These are phyloP conservation scores for Beauveria medogensis DNA, from an alignment of 2,329 filamentous ascomycete species.

Conservation along the genomic window DNA sequence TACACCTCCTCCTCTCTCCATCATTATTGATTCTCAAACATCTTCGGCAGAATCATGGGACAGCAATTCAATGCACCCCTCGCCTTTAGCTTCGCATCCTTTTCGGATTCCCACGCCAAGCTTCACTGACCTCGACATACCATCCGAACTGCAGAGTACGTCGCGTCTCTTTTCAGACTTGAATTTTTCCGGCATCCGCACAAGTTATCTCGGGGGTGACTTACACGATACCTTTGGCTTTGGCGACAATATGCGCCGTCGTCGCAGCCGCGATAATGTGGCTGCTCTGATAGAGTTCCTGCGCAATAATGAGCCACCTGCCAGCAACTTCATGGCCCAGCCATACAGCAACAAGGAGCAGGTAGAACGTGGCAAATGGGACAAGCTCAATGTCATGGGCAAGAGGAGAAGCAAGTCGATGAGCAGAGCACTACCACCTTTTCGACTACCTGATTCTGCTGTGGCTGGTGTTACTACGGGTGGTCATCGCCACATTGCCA, in stretches of 20 bases:
- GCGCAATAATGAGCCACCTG: slow-evolving; percentile 39
- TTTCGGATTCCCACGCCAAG: slow-evolving; percentile 4
- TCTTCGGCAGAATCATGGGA: slow-evolving; percentile 7
- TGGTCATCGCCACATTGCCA: slow-evolving; percentile 51
- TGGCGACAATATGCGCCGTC: background rate
- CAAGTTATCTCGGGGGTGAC: slow-evolving; percentile 11
- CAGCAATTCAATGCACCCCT: slow-evolving; percentile 7
- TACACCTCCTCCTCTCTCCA: slow-evolving; percentile 1
- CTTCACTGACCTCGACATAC: slow-evolving; percentile 10
- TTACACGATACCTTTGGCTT: background rate
- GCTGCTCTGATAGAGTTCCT: slow-evolving; percentile 40
- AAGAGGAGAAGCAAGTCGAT: slow-evolving; percentile 28
- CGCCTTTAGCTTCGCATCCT: slow-evolving; percentile 11
- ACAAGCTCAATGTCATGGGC: slow-evolving; percentile 30
- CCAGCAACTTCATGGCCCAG: slow-evolving; percentile 42
- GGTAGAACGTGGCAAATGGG: slow-evolving; percentile 31
- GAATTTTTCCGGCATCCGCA: slow-evolving; percentile 1
- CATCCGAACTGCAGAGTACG: background rate
- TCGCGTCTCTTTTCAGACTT: slow-evolving; percentile 1
- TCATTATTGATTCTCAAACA: slow-evolving; percentile 1
- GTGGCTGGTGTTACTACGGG: slow-evolving; percentile 44
- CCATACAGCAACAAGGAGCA: slow-evolving; percentile 22
- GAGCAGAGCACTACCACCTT: slow-evolving; percentile 22
- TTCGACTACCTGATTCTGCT: slow-evolving; percentile 45
- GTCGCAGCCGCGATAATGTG: slow-evolving; percentile 19